phyloP scores from a whole-genome alignment of 1,284 basidiomycete species.

The Malassezia equina region DNA sequence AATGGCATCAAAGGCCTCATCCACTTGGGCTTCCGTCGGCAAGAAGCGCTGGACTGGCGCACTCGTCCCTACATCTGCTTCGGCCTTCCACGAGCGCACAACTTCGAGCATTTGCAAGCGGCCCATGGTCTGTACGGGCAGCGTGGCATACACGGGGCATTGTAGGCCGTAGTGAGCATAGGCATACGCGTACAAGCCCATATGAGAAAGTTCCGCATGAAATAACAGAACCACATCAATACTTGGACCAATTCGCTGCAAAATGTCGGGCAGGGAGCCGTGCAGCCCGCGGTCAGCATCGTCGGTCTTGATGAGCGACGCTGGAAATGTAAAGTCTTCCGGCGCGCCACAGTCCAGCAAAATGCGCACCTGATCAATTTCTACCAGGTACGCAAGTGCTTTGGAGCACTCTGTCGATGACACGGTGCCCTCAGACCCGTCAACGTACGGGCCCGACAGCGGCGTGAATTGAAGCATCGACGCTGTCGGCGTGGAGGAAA shows the following conservation, averaged over 20 bases:
- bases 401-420: slow-evolving; percentile 28
- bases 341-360: slow-evolving; percentile 75
- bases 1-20: slow-evolving; percentile 83
- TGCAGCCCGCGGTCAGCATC: neutral
- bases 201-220: slow-evolving; percentile 78
- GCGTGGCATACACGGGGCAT: slow-evolving; percentile 87
- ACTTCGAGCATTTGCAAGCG: slow-evolving; percentile 58
- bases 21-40: slow-evolving; percentile 71
- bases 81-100: slow-evolving; percentile 31
- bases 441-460: slow-evolving; percentile 30
- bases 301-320: neutral
- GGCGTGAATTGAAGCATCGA: slow-evolving; percentile 35
- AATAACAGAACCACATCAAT: slow-evolving; percentile 81
- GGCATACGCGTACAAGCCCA: slow-evolving; percentile 83
- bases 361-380: slow-evolving; percentile 87
- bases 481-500: neutral
- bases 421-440: slow-evolving; percentile 1
- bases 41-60: slow-evolving; percentile 52
- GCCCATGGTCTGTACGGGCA: slow-evolving; percentile 93
- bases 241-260: slow-evolving; percentile 54
- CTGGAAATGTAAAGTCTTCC: slow-evolving; percentile 26
- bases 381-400: slow-evolving; percentile 61
- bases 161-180: slow-evolving; percentile 74
- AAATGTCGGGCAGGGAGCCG: slow-evolving; percentile 9
- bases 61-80: slow-evolving; percentile 30